Base-by-base conservation (phyloP, 2,329 filamentous ascomycete genomes). In the Colletotrichum liaoningense region DNA sequence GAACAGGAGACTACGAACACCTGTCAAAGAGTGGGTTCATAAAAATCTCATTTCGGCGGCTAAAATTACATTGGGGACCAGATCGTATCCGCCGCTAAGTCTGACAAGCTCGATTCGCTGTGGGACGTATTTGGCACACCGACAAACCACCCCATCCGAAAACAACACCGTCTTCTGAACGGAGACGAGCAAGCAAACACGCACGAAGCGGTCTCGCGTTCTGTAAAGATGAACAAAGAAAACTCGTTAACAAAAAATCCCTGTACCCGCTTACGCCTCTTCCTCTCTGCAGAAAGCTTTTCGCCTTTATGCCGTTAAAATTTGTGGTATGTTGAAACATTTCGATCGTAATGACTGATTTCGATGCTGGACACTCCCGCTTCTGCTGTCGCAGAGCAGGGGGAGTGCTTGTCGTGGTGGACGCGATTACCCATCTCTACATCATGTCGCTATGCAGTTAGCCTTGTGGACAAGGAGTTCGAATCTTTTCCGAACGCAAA, bases 381-480 rank as follows among this genome's bases (percentile, higher is more conserved):
- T 11, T 49, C 42, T 11, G 42, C 8, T 22, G 42, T 49, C 19
- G 42, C 3, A 38, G 19, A 59, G 49, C 49, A 24, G 33, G 52
- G 28, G 22, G 42, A 46, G 19, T 42, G 68, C 4, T 59, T 52
- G 62, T 69, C 60, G 55, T 46, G 24, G 59, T n/a, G 58, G 35
- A 60, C 65, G 64, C 22, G 67, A 11, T 63, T 22, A n/a, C 46
- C 62, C 68, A 49, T 74, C 72, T 54, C 67, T 74, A 74, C 58
- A 72, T 69, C 72, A 74, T 74, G 68, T 74, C 72, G 26, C 72
- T 74, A 52, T 59, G 33, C 49, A 67, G 62, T 74, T 67, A 74
- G 68, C 72, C 22, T 42, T 74, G 52, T 54, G 68, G 60, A 49
- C 60, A 3, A 60, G 9, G 4, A 7, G n/a, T 24, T 22, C 8